Conservation (phyloP, 306 rosid species). For the Lathyrus tuberosus region DNA sequence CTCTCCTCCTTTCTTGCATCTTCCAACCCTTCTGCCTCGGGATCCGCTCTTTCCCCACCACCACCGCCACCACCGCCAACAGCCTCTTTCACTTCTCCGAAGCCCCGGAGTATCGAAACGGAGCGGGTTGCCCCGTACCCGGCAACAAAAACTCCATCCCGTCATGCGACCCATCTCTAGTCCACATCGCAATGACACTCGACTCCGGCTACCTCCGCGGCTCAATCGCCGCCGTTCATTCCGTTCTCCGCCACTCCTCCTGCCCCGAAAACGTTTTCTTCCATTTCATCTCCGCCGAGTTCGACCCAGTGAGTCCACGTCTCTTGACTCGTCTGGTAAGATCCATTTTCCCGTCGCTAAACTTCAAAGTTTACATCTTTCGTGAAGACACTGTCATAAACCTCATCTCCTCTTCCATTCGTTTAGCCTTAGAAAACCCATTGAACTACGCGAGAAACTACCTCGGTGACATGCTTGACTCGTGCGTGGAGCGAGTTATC, state of each 20-base stretch:
- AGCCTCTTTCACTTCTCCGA: conserved; percentile 52
- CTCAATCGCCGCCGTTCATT: conserved; percentile 88
- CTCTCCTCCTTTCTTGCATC: conserved; percentile 39
- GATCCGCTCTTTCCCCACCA: conserved; percentile 62
- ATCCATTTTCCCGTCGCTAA: conserved; percentile 80
- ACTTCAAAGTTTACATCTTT: conserved; percentile 86
- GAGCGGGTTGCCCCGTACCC: conserved; percentile 63
- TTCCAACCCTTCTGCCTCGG: conserved; percentile 58
- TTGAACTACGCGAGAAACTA: conserved; percentile 91
- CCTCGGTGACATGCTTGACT: conserved; percentile 80
- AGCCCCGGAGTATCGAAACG: conserved; percentile 91
- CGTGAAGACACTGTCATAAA: conserved; percentile 82
- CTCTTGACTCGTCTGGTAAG: conserved; percentile 63
- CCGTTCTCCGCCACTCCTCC: conserved; percentile 83
- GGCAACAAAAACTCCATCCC: conserved; percentile 20
- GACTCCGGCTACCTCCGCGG: conserved; percentile 90
- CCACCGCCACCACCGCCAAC: not conserved
- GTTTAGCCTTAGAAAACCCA: conserved; percentile 82
- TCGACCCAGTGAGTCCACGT: conserved; percentile 78
- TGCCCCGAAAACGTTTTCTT: conserved; percentile 89
- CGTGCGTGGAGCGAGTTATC: conserved; percentile 74
- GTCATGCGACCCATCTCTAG: conserved; percentile 70
- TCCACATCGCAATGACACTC: conserved; percentile 90
- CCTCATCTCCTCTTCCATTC: conserved; percentile 81
- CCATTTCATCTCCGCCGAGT: conserved; percentile 93